These are phyloP conservation scores for Maudiozyma humilis DNA, from an alignment of 1,139 yeast genomes.

Conservation along the genomic window DNA sequence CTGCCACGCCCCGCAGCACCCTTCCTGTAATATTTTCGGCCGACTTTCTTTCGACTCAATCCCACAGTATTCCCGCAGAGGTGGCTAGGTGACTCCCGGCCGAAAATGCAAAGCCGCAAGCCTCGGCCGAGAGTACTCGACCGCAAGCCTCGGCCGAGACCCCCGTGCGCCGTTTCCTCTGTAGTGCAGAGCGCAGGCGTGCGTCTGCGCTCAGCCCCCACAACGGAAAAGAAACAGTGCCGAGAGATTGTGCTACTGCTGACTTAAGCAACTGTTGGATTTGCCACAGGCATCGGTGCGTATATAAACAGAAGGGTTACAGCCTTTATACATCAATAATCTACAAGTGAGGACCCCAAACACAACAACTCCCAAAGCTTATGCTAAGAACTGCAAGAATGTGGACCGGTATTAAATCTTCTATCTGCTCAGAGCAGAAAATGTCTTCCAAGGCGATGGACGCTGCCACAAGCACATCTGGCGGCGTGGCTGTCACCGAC, in stretches of 20 bases:
- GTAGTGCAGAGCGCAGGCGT: no score
- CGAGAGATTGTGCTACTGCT: no score
- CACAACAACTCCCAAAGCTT: no score
- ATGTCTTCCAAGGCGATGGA: neutral
- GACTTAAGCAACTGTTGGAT: no score
- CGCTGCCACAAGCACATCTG: no score
- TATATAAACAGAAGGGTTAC: neutral
- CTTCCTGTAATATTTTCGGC: no score
- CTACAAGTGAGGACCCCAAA: no score
- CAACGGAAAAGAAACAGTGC: no score
- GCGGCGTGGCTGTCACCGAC: neutral
- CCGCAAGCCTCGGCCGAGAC: neutral
- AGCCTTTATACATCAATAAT: neutral
- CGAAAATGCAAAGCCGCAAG: neutral
- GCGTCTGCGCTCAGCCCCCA: no score
- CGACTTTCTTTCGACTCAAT: neutral
- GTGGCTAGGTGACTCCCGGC: neutral
- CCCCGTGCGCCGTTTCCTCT: neutral
- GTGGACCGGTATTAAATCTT: constrained; percentile 2
- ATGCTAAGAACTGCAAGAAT: constrained; percentile 1
- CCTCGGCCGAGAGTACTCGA: neutral
- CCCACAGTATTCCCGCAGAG: neutral
- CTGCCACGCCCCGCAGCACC: no score
- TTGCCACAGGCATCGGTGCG: no score
- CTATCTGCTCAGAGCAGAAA: constrained; percentile 1